A percentile compares a stretch with the other conserved stretches of the same genome.
phyloP scores from a whole-genome alignment of 495 filamentous ascomycete species.

The Daldinia grandis region DNA sequence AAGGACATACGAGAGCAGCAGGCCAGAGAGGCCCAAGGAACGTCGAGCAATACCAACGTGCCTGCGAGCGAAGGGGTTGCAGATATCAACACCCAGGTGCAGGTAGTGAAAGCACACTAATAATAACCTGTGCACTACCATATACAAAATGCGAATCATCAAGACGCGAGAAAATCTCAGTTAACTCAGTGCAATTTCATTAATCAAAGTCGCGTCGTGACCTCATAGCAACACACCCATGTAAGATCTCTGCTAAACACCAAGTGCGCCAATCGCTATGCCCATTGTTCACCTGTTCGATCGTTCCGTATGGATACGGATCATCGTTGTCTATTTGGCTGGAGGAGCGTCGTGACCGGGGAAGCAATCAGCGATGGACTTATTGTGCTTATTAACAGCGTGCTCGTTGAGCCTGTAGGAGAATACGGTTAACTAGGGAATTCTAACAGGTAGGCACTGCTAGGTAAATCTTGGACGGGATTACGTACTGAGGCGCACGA shows the following conservation, averaged over 20 bases:
- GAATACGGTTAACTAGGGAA: not conserved
- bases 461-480: not conserved
- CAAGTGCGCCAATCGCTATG: conserved; percentile 41
- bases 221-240: conserved; percentile 23
- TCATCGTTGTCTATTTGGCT: conserved; percentile 16
- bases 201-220: conserved; percentile 24
- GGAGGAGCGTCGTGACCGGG: conserved; percentile 49
- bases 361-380: conserved; percentile 62
- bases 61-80: conserved; percentile 35
- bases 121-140: conserved; percentile 30
- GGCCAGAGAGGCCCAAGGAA: conserved; percentile 38
- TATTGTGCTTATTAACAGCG: conserved; percentile 64
- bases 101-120: conserved; percentile 54
- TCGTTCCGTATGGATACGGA: not conserved
- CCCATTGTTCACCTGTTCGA: conserved; percentile 15
- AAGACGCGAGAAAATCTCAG: conserved; percentile 4
- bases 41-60: conserved; percentile 13
- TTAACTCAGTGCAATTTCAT: conserved; percentile 33
- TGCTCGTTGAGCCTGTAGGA: conserved; percentile 58
- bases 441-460: not conserved
- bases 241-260: conserved; percentile 31
- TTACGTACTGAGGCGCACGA: conserved; percentile 59
- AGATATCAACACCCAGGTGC: conserved; percentile 42
- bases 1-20: conserved; percentile 57
- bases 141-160: not conserved